Percentiles rank a stretch among this genome's conserved stretches.
These are phyloP conservation scores for Linnemannia schmuckeri DNA, from an alignment of 192 early-diverging fungal species.

Conservation along the genomic window DNA sequence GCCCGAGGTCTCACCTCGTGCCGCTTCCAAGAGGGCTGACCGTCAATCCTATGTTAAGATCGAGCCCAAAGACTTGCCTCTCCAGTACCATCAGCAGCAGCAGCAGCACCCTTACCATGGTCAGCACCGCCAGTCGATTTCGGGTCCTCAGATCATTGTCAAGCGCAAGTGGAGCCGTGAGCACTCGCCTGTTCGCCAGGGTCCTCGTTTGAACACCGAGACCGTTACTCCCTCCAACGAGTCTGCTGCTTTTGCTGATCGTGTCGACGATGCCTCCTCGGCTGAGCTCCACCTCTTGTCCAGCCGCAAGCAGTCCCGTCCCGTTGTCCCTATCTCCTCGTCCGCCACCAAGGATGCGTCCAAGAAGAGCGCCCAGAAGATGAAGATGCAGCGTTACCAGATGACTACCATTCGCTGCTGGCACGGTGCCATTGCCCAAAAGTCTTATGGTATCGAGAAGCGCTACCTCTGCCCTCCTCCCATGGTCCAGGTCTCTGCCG, in stretches of 20 bases:
- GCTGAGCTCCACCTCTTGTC: slow-evolving; percentile 49
- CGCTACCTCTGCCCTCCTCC: slow-evolving; percentile 87
- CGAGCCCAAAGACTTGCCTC: slow-evolving; percentile 40
- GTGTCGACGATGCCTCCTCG: slow-evolving; percentile 32
- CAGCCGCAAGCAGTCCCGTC: slow-evolving; percentile 21
- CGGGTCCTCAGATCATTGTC: not conserved
- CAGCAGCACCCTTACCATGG: slow-evolving; percentile 5
- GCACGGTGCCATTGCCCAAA: slow-evolving; percentile 90
- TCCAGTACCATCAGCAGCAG: slow-evolving; percentile 9
- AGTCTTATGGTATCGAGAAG: slow-evolving; percentile 95
- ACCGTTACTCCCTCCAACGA: not conserved
- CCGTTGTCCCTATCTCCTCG: not conserved
- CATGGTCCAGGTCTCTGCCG: slow-evolving; percentile 70
- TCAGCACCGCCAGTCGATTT: not conserved
- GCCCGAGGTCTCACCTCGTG: slow-evolving; percentile 11
- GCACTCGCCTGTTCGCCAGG: slow-evolving; percentile 39
- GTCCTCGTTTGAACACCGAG: not conserved
- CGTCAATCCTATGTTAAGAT: slow-evolving; percentile 44
- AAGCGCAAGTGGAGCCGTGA: slow-evolving; percentile 56
- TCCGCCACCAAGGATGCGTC: slow-evolving; percentile 6
- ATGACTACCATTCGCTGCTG: slow-evolving; percentile 84
- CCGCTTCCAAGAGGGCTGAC: slow-evolving; percentile 21
- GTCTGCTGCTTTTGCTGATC: not conserved
- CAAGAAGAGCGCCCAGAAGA: slow-evolving; percentile 29
- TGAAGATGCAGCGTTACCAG: slow-evolving; percentile 48